phyloP scores from a whole-genome alignment of 768 basidiomycete genomes.

The Boletus fagicola region DNA sequence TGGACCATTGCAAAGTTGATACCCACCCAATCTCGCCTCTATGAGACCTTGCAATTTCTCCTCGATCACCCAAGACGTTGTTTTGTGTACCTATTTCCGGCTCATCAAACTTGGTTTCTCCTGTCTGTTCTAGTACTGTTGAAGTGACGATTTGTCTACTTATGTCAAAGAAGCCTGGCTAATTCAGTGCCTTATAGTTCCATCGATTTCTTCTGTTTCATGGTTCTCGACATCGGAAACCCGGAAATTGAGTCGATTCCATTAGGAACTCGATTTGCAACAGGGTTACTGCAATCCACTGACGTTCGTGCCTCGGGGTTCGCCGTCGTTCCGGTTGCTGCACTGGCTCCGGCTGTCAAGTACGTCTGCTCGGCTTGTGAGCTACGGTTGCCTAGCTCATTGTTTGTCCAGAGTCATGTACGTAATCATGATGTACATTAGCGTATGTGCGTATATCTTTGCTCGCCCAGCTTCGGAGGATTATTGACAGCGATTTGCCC shows the following conservation, averaged over 20 bases:
- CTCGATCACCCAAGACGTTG: constrained; percentile 94
- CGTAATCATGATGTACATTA: constrained; percentile 93
- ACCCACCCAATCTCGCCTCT: constrained; percentile 53
- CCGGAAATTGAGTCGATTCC: constrained; percentile 67
- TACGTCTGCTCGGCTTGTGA: constrained; percentile 35
- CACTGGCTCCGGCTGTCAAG: constrained; percentile 90
- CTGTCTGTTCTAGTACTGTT: constrained; percentile 62
- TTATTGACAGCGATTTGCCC: constrained; percentile 4
- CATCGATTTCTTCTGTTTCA: constrained; percentile 88
- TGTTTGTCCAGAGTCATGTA: constrained; percentile 63
- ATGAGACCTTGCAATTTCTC: constrained; percentile 86
- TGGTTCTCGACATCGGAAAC: constrained; percentile 85
- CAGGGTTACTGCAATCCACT: constrained; percentile 75
- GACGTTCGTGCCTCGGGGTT: constrained; percentile 91
- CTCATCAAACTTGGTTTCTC: constrained; percentile 93
- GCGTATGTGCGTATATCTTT: constrained; percentile 57
- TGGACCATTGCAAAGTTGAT: constrained; percentile 70
- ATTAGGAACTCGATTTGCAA: constrained; percentile 62
- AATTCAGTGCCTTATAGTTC: constrained; percentile 39
- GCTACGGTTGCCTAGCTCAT: not conserved
- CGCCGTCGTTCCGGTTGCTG: constrained; percentile 63
- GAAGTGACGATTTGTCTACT: constrained; percentile 45
- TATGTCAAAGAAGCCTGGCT: not conserved
- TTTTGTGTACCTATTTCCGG: constrained; percentile 87
- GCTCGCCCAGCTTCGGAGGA: not conserved